Conservation (phyloP, 331 rosid genomes). For the Quercus lobata region DNA sequence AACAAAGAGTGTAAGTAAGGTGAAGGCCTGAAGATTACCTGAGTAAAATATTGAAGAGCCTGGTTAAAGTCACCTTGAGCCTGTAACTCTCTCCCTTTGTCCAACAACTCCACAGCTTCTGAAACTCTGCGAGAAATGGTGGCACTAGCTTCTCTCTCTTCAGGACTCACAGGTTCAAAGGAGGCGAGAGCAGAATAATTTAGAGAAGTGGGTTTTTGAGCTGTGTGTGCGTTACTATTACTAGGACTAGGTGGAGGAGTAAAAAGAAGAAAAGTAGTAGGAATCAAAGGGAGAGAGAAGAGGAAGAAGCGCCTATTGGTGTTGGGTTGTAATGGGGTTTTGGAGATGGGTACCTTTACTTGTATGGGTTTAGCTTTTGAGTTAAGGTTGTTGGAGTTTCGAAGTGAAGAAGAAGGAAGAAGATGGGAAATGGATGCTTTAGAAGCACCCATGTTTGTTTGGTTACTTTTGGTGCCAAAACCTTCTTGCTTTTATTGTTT, state of each 20-base stretch:
- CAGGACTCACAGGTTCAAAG: slow-evolving; percentile 53
- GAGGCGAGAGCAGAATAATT: slow-evolving; percentile 18
- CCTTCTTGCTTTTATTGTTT: too few relatives aligned
- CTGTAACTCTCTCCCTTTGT: slow-evolving; percentile 68
- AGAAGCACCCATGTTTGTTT: slow-evolving; percentile 33
- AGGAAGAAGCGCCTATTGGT: slow-evolving; percentile 51
- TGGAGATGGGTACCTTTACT: slow-evolving; percentile 7
- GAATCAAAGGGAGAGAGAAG: slow-evolving; percentile 38
- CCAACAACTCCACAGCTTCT: slow-evolving; percentile 58
- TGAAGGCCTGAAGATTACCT: slow-evolving; percentile 22
- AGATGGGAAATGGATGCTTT: slow-evolving; percentile 47
- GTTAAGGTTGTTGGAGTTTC: slow-evolving; percentile 5
- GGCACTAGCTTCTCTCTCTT: slow-evolving; percentile 55
- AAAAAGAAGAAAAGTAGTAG: slow-evolving; percentile 39
- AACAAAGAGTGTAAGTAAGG: not conserved
- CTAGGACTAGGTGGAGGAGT: not conserved
- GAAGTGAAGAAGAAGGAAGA: not conserved
- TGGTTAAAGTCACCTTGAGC: slow-evolving; percentile 64
- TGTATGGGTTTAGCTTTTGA: slow-evolving; percentile 12
- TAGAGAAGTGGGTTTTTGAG: slow-evolving; percentile 1
- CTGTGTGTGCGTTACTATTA: not conserved
- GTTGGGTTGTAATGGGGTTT: slow-evolving; percentile 4
- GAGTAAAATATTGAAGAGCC: slow-evolving; percentile 63
- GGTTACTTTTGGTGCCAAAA: slow-evolving; percentile 13
- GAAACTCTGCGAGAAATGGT: slow-evolving; percentile 46